Evolutionary conservation across 345 rosid species (phyloP).

Genomic region (Cardamine resedifolia): DNA sequence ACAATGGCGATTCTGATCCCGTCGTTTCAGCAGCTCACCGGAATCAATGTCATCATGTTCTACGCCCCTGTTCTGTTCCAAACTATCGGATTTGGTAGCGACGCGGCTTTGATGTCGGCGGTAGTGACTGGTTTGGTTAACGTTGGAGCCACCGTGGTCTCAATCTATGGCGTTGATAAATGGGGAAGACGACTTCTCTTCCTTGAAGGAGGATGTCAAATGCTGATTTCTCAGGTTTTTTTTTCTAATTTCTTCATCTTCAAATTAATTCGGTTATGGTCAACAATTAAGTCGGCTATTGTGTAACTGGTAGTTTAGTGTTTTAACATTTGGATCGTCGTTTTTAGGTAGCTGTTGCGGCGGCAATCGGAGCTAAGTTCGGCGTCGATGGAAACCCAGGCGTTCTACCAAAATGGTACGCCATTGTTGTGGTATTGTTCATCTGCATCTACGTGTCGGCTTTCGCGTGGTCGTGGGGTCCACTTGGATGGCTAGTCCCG

Average conservation of each 20-base stretch:
- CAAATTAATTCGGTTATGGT: background rate
- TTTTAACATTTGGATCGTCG: background rate
- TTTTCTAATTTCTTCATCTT: constrained; percentile 32
- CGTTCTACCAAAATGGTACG: constrained; percentile 76
- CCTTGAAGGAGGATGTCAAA: constrained; percentile 80
- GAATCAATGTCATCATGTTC: constrained; percentile 86
- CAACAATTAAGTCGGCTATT: background rate
- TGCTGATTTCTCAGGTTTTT: constrained; percentile 73
- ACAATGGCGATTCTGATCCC: constrained; percentile 77
- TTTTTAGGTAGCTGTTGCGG: constrained; percentile 46
- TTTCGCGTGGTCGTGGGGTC: constrained; percentile 98
- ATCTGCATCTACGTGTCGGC: constrained; percentile 80
- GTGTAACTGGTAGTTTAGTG: background rate
- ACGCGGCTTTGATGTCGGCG: constrained; percentile 79
- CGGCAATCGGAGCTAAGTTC: constrained; percentile 80
- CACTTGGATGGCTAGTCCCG: constrained; percentile 90
- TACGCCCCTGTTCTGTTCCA: constrained; percentile 86
- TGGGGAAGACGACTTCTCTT: constrained; percentile 86
- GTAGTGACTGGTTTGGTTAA: constrained; percentile 77
- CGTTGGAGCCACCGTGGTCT: constrained; percentile 61
- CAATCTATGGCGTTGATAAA: constrained; percentile 78
- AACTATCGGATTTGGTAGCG: constrained; percentile 67
- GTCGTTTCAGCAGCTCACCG: constrained; percentile 82
- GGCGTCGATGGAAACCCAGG: constrained; percentile 67
- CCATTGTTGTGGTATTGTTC: constrained; percentile 75